phyloP scores from a whole-genome alignment of 2,329 filamentous ascomycete genomes.

The Neocatenulostroma microsporum region DNA sequence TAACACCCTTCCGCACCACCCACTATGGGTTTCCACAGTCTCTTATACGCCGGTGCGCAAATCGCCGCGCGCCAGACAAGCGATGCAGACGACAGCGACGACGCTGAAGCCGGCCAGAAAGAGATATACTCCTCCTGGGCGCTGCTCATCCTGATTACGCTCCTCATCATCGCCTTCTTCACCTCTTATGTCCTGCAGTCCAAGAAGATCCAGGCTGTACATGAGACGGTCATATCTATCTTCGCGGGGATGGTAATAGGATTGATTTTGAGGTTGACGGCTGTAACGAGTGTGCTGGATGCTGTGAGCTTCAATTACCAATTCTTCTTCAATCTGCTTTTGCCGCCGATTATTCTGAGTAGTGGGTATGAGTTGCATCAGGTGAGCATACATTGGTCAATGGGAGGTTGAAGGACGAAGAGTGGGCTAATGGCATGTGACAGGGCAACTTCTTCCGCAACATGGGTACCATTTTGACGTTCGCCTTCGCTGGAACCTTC shows the following conservation, averaged over 20 bases:
- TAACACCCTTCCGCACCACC: constrained; percentile 18
- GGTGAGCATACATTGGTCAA: too few species aligned
- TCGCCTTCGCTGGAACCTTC: constrained; percentile 94
- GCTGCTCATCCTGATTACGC: constrained; percentile 89
- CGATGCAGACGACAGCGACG: constrained; percentile 49
- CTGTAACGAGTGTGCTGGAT: constrained; percentile 75
- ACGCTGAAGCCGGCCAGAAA: constrained; percentile 76
- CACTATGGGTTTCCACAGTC: constrained; percentile 21
- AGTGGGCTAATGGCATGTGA: too few species aligned
- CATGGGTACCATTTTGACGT: constrained; percentile 93
- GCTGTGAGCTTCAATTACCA: constrained; percentile 97
- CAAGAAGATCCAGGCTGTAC: constrained; percentile 92
- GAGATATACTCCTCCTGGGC: constrained; percentile 96
- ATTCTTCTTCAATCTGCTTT: constrained; percentile 97
- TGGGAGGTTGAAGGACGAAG: too few species aligned
- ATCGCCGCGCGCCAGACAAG: constrained; percentile 36
- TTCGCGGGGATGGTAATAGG: constrained; percentile 98
- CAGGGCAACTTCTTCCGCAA: constrained; percentile 96
- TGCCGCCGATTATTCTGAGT: constrained; percentile 96
- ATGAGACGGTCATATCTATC: constrained; percentile 97
- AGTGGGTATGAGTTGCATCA: constrained; percentile 97
- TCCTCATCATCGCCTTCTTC: constrained; percentile 90
- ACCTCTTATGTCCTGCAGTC: constrained; percentile 95
- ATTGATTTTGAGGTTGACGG: constrained; percentile 72
- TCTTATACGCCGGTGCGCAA: constrained; percentile 15